Evolutionary conservation across 2,329 filamentous ascomycete species (phyloP).

Genomic region (Lanzia echinophila): DNA sequence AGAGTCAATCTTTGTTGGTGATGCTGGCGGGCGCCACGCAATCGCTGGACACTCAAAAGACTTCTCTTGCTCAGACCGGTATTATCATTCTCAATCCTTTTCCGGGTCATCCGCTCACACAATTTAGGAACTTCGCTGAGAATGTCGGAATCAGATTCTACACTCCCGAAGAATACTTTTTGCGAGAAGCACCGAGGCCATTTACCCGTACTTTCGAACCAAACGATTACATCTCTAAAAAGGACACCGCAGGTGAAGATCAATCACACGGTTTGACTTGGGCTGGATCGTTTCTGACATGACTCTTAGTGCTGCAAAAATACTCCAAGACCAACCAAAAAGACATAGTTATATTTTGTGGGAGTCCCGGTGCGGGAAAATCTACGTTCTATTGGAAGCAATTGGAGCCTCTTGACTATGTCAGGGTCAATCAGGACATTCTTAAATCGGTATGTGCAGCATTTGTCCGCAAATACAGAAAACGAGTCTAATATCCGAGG

Average conservation of each 20-base stretch:
- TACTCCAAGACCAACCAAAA: constrained; percentile 53
- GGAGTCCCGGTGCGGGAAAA: constrained; percentile 85
- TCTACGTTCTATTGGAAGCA: constrained; percentile 81
- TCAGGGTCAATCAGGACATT: constrained; percentile 82
- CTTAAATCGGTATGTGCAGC: constrained; percentile 58
- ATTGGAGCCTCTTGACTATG: constrained; percentile 71
- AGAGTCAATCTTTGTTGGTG: constrained; percentile 79
- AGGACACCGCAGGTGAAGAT: constrained; percentile 18
- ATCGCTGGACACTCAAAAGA: constrained; percentile 44
- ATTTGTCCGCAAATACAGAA: constrained; percentile 1
- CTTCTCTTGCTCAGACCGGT: constrained; percentile 56
- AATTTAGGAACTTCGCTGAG: constrained; percentile 66
- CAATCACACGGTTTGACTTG: constrained; percentile 5
- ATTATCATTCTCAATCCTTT: constrained; percentile 3
- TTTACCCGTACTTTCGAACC: constrained; percentile 71
- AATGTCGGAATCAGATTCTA: constrained; percentile 76
- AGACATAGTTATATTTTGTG: constrained; percentile 81
- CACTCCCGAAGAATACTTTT: constrained; percentile 90
- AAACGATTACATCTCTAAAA: constrained; percentile 42
- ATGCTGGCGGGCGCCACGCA: constrained; percentile 62
- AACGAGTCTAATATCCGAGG: constrained; percentile 18
- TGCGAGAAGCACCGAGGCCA: constrained; percentile 56
- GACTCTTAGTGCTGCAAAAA: constrained; percentile 16
- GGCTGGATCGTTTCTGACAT: constrained; percentile 6
- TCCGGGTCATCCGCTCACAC: constrained; percentile 11